Conservation (phyloP, 257 asterid species). For the Jaltomata sinuosa region DNA sequence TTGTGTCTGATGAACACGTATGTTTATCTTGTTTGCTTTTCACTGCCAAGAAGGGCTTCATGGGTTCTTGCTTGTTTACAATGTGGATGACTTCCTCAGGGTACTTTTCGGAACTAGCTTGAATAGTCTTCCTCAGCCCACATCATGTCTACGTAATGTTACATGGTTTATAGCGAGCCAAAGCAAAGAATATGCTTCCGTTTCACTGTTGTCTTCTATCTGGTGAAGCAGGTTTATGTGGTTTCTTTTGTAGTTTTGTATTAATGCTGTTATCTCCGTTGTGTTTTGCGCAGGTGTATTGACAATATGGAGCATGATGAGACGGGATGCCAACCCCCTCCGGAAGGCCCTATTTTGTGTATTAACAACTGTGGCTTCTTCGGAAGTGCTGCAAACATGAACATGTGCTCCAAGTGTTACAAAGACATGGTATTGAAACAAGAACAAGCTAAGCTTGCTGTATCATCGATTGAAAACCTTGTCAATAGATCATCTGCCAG, state of each 20-base stretch:
- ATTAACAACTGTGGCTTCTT: constrained; percentile 31
- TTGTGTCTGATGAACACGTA: neutral
- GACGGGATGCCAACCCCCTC: constrained; percentile 29
- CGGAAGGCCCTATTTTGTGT: constrained; percentile 27
- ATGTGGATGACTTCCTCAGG: neutral
- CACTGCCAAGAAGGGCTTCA: neutral
- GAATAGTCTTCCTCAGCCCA: neutral
- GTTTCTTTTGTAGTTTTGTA: neutral
- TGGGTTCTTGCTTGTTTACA: neutral
- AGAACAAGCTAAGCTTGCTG: constrained; percentile 25
- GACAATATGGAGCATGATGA: constrained; percentile 13
- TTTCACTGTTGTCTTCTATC: neutral
- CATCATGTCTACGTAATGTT: neutral
- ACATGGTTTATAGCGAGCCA: neutral
- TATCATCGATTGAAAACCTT: constrained; percentile 19
- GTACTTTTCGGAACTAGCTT: neutral
- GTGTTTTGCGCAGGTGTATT: neutral
- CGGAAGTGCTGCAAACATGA: constrained; percentile 31
- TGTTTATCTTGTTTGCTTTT: neutral
- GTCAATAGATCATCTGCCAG: constrained; percentile 14
- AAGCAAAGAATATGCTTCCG: neutral
- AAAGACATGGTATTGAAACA: constrained; percentile 22
- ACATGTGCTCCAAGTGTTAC: constrained; percentile 33
- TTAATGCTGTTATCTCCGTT: neutral
- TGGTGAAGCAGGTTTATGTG: neutral